phyloP scores from a whole-genome alignment of 163 green algal genomes.

The Coccomyxa subellipsoidea region DNA sequence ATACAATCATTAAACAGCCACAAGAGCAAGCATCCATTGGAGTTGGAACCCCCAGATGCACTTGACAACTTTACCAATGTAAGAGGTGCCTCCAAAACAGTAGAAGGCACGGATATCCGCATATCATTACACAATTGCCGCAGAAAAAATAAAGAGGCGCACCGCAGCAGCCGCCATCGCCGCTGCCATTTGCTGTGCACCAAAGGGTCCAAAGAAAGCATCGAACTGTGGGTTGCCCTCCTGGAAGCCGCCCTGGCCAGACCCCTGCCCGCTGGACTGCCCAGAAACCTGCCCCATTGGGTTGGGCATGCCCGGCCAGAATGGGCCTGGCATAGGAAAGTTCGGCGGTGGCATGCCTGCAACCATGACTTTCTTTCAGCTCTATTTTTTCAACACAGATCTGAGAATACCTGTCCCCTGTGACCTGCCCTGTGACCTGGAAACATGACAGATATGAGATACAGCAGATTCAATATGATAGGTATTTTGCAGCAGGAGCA shows the following conservation, averaged over 20 bases:
- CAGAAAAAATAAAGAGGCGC: too few species aligned
- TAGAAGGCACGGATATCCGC: too few species aligned
- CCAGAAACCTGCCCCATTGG: not conserved
- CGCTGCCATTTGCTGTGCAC: conserved; percentile 3
- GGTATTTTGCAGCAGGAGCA: too few species aligned
- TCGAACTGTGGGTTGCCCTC: not conserved
- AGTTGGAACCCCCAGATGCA: not conserved
- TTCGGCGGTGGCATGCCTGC: conserved; percentile 2
- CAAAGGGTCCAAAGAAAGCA: not conserved
- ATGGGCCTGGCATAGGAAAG: not conserved
- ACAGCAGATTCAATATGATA: not conserved
- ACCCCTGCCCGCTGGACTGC: not conserved
- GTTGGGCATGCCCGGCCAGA: conserved; percentile 1
- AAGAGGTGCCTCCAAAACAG: too few species aligned
- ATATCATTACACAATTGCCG: too few species aligned
- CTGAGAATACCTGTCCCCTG: too few species aligned
- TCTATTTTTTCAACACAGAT: too few species aligned
- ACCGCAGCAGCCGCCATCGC: not conserved
- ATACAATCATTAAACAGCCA: too few species aligned
- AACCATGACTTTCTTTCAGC: not conserved
- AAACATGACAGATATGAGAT: not conserved
- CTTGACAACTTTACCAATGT: not conserved
- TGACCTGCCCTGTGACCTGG: too few species aligned
- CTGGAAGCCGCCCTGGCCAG: not conserved
- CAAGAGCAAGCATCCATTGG: not conserved